A percentile compares a stretch with the other conserved stretches of the same genome.
phyloP scores from a whole-genome alignment of 1,284 basidiomycete genomes.

The Schizophyllum commune region DNA sequence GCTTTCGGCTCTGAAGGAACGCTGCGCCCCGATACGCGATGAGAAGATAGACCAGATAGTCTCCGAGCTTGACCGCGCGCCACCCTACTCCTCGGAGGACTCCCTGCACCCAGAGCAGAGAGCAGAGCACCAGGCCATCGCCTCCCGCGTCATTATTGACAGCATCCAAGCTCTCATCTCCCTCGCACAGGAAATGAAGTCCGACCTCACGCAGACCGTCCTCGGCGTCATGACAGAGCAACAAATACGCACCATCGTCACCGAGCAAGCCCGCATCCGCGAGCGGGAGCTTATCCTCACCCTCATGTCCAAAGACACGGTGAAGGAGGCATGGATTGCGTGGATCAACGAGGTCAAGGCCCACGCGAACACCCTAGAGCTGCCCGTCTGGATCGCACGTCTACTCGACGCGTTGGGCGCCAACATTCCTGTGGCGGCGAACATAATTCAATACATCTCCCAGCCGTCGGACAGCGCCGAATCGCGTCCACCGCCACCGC shows the following conservation, averaged over 20 bases:
- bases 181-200: conserved; percentile 51
- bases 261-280: conserved; percentile 39
- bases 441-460: conserved; percentile 8
- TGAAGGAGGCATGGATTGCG: conserved; percentile 28
- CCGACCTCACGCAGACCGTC: conserved; percentile 54
- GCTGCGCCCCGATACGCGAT: conserved; percentile 64
- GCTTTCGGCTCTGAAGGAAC: conserved; percentile 38
- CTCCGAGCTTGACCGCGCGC: conserved; percentile 28
- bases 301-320: conserved; percentile 36
- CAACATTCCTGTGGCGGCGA: conserved; percentile 37
- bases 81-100: conserved; percentile 3
- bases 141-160: conserved; percentile 33
- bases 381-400: conserved; percentile 33
- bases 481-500: conserved; percentile 2
- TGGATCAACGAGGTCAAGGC: conserved; percentile 28
- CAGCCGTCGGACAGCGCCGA: conserved; percentile 8
- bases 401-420: conserved; percentile 40
- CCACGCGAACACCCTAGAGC: not conserved
- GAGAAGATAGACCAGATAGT: conserved; percentile 38
- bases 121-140: conserved; percentile 6
- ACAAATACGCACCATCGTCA: conserved; percentile 40
- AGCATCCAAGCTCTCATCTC: conserved; percentile 38
- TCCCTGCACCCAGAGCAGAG: conserved; percentile 4
- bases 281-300: conserved; percentile 46
- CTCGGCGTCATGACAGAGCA: conserved; percentile 54